Conservation (phyloP, 805 yeast genomes). For the Jamesozyma jinghongensis region DNA sequence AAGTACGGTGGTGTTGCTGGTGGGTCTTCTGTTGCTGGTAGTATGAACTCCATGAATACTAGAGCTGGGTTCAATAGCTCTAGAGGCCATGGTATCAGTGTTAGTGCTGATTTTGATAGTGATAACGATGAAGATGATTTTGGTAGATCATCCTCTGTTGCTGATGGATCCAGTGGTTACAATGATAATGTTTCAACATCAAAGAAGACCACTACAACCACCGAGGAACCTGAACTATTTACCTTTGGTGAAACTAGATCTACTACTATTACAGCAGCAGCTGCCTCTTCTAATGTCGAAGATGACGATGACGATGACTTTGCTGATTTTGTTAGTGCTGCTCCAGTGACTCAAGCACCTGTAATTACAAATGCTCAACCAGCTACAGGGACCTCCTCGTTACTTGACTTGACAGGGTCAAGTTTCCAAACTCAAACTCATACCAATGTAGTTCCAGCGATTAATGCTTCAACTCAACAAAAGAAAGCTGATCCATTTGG, state of each 20-base stretch:
- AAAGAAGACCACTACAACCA: too few relatives aligned
- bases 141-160: too few relatives aligned
- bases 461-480: constrained; percentile 29
- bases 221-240: constrained; percentile 20
- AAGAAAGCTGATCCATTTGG: constrained; percentile 61
- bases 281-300: constrained; percentile 39
- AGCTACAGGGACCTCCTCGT: constrained; percentile 16
- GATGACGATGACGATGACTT: constrained; percentile 66
- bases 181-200: too few relatives aligned
- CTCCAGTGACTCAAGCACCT: constrained; percentile 12
- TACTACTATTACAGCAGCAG: constrained; percentile 17
- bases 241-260: constrained; percentile 43
- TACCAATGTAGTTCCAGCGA: constrained; percentile 24
- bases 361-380: background rate
- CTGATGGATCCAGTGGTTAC: too few relatives aligned
- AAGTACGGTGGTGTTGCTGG: constrained; percentile 79
- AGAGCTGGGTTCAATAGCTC: constrained; percentile 24
- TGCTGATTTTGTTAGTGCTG: constrained; percentile 70
- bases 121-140: constrained; percentile 44
- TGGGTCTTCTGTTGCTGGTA: constrained; percentile 34
- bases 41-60: constrained; percentile 14
- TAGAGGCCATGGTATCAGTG: constrained; percentile 23
- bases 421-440: constrained; percentile 15
- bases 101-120: constrained; percentile 35
- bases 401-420: constrained; percentile 28